phyloP scores from a whole-genome alignment of 768 basidiomycete species.

The Tulasnella sp. region DNA sequence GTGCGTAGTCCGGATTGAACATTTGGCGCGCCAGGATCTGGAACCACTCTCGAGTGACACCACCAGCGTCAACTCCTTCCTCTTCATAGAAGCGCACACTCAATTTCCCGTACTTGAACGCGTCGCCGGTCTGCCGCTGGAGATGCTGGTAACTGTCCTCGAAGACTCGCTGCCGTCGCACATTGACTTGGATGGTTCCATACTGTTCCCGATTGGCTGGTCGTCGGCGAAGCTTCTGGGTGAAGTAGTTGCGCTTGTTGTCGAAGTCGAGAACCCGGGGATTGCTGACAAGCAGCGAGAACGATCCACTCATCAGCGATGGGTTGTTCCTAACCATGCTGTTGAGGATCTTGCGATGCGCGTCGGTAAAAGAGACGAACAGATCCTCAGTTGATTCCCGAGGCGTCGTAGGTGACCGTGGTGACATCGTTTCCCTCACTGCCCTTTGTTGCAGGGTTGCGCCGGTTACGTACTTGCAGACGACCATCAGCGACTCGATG shows the following conservation, averaged over 20 bases:
- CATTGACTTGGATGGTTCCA: slow-evolving; percentile 74
- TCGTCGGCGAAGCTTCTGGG: slow-evolving; percentile 80
- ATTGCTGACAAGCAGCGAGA: slow-evolving; percentile 91
- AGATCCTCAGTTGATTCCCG: slow-evolving; percentile 63
- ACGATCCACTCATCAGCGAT: slow-evolving; percentile 94
- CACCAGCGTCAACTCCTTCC: slow-evolving; percentile 97
- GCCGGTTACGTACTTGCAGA: slow-evolving; percentile 77
- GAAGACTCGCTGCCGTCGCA: slow-evolving; percentile 84
- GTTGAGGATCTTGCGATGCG: slow-evolving; percentile 88
- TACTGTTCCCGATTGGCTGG: slow-evolving; percentile 72
- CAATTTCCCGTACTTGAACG: slow-evolving; percentile 96
- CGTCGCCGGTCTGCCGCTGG: slow-evolving; percentile 82
- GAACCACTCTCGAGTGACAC: slow-evolving; percentile 98
- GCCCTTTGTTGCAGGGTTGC: slow-evolving; percentile 31
- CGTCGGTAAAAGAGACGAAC: slow-evolving; percentile 87
- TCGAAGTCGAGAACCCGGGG: slow-evolving; percentile 96
- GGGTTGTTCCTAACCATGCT: slow-evolving; percentile 98
- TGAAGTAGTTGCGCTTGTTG: slow-evolving; percentile 97
- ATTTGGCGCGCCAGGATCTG: slow-evolving; percentile 95
- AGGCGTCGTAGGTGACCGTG: slow-evolving; percentile 29
- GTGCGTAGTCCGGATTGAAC: slow-evolving; percentile 97
- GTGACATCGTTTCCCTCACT: slow-evolving; percentile 51
- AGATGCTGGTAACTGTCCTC: slow-evolving; percentile 95
- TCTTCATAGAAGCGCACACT: slow-evolving; percentile 94
- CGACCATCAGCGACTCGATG: slow-evolving; percentile 96